Evolutionary conservation across 1,284 basidiomycete species (phyloP).

Genomic region (Sanghuangporus weigelae): DNA sequence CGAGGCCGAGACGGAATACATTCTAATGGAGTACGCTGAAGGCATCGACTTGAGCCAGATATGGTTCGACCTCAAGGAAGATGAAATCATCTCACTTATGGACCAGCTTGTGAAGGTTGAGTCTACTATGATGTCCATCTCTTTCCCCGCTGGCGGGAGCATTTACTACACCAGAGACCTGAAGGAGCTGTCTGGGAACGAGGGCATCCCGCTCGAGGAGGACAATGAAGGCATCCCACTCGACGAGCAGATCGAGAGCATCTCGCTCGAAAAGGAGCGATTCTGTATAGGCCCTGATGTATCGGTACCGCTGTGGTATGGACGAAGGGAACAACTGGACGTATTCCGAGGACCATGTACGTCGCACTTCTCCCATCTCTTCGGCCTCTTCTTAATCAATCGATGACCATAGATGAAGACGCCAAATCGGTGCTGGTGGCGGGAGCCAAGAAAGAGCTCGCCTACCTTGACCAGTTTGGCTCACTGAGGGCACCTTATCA

Average conservation of each 20-base stretch:
- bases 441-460: slow-evolving; percentile 44
- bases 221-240: too few species aligned
- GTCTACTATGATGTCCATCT: slow-evolving; percentile 42
- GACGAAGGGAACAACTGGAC: slow-evolving; percentile 42
- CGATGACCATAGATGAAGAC: slow-evolving; percentile 37
- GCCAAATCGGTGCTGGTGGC: slow-evolving; percentile 39
- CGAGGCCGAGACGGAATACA: slow-evolving; percentile 45
- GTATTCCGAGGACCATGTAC: slow-evolving; percentile 46
- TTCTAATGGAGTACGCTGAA: slow-evolving; percentile 46
- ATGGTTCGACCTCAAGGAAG: slow-evolving; percentile 37
- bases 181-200: slow-evolving; percentile 8
- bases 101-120: slow-evolving; percentile 44
- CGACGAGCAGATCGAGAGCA: too few species aligned
- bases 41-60: slow-evolving; percentile 41
- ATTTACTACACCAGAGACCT: slow-evolving; percentile 41
- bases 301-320: slow-evolving; percentile 40
- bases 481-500: slow-evolving; percentile 42
- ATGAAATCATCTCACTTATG: slow-evolving; percentile 37
- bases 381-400: slow-evolving; percentile 26
- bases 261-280: too few species aligned
- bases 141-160: slow-evolving; percentile 49
- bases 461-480: slow-evolving; percentile 45
- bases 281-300: slow-evolving; percentile 43
- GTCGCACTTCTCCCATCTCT: slow-evolving; percentile 31
- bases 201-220: slow-evolving; percentile 33